Base-by-base conservation (phyloP, 202 grass and related monocot genomes). In the Schoenoplectus triqueter region DNA sequence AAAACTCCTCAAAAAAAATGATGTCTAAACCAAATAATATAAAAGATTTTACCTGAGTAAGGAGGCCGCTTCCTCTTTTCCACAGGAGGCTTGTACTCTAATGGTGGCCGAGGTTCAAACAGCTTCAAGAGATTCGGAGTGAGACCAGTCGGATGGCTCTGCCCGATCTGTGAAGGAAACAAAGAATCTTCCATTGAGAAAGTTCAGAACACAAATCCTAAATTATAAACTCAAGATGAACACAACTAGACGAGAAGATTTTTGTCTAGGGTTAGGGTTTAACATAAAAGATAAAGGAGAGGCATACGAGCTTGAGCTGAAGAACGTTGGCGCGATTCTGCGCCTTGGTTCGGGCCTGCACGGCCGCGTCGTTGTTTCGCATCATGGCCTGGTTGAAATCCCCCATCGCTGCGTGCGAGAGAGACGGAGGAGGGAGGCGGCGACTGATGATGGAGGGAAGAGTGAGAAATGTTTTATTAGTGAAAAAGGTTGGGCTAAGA, bases 91-190 rank as follows among this genome's bases (percentile, higher is more conserved):
- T 91, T 97, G 85, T 90, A 86, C 70, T 94, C 92, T 47, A 94
- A 80, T 11, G 92, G 90, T n/a, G 87, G 87, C 31, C 92, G 89
- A 1, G 95, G 87, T 83, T 97, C 89, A 71, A 97, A 97, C 82
- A 91, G 89, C 95, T 94, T 97, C 74, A 97, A 82, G 17, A 97
- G 89, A 85, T 97, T 97, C 49, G 92, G 21, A 42, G 94, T 97
- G 64, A 97, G 92, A 39, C 92, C 92, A 40, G 94, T 97, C 47
- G 92, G 86, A 88, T 94, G 92, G 73, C 88, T 88, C 85, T 94
- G 92, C 41, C 95, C 95, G 68, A 97, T 97, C 95, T 97, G 87
- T 62, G 83, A 60, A 15, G 61, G 8, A 64, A 49, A 71, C 40
- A 59, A 60, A 50, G 47, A 52, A 5, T 68, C 20, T 31, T 18